Evolutionary conservation across 176 grass and related monocot genomes (phyloP), one percentile per base, ranked within the genome.

Genomic region (Pontederia crassipes): DNA sequence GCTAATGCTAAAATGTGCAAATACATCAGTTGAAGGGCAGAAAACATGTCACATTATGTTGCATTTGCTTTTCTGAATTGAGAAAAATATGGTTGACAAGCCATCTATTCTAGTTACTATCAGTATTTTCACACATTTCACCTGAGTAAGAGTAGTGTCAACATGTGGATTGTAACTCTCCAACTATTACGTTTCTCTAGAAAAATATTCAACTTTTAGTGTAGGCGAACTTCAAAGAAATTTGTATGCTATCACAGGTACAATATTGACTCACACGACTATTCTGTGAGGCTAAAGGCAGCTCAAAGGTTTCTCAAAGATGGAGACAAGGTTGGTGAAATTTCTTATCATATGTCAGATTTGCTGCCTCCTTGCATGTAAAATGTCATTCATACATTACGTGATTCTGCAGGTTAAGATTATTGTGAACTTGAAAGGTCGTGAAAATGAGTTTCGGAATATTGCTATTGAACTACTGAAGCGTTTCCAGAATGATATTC

Each of bases 261-360:
- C 73, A 88, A 88, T 58, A 97, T 97, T 54, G 87, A 97, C 56
- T 71, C 72, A 57, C 87, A 91, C 63, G 93, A 97, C 65, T 97
- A 97, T n/a, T 71, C 78, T 57, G 87, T 91, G 51, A 85, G 87
- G 61, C 78, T 88, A 77, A 97, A 72, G 59, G 75, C 84, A 78
- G 87, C 83, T 70, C 81, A 52, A 51, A 97, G 88, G 28, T 97
- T 97, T 76, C 87, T 97, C 83, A 97, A 82, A 91, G 93, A 70
- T 58, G 93, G 87, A 13, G 78, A 91, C 66, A 97, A 97, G 83
- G 93, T 97, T 64, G 77, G 18, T 61, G 69, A 57, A 2, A 62
- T 46, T 72, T 61, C 15, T 18, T 47, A 35, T 61, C 20, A 13
- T 45, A 72, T 54, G 32, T 40, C 3, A 3, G 4, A 40, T 40